A percentile compares a stretch with the other conserved stretches of the same genome.
Evolutionary conservation across 768 basidiomycete genomes (phyloP).

Genomic region (Termitomyces sp.): DNA sequence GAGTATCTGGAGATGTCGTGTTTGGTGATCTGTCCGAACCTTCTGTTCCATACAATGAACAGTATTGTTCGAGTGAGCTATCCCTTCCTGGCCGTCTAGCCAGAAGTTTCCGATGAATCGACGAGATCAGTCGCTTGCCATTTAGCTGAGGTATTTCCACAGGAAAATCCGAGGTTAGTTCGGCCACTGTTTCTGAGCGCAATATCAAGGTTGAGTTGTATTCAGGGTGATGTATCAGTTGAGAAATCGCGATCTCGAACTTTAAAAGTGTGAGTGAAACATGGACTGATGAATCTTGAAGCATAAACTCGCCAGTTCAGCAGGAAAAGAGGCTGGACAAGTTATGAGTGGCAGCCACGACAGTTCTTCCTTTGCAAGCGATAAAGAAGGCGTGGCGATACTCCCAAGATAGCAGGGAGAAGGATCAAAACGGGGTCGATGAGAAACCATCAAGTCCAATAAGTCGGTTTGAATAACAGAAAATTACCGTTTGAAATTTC

Average conservation of each 20-base stretch:
- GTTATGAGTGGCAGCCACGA: constrained; percentile 31
- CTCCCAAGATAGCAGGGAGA: constrained; percentile 6
- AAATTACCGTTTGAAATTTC: background rate
- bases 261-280: constrained; percentile 18
- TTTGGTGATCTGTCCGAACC: constrained; percentile 1
- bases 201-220: constrained; percentile 90
- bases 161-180: constrained; percentile 30
- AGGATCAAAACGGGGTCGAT: constrained; percentile 17
- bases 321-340: constrained; percentile 38
- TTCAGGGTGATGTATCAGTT: constrained; percentile 84
- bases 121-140: constrained; percentile 35
- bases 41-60: constrained; percentile 56
- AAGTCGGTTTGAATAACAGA: background rate
- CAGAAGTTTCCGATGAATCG: constrained; percentile 63
- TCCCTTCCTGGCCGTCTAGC: constrained; percentile 80
- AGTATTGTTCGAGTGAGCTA: constrained; percentile 66
- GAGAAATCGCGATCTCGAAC: constrained; percentile 71
- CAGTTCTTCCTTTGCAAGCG: background rate
- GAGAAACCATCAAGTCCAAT: background rate
- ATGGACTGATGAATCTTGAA: background rate
- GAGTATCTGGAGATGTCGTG: constrained; percentile 13
- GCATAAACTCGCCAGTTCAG: constrained; percentile 32
- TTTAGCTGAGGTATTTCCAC: constrained; percentile 29
- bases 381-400: constrained; percentile 1
- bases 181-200: constrained; percentile 64